Base-by-base conservation (phyloP, 2,329 filamentous ascomycete genomes). In the Pseudogymnoascus sp. region DNA sequence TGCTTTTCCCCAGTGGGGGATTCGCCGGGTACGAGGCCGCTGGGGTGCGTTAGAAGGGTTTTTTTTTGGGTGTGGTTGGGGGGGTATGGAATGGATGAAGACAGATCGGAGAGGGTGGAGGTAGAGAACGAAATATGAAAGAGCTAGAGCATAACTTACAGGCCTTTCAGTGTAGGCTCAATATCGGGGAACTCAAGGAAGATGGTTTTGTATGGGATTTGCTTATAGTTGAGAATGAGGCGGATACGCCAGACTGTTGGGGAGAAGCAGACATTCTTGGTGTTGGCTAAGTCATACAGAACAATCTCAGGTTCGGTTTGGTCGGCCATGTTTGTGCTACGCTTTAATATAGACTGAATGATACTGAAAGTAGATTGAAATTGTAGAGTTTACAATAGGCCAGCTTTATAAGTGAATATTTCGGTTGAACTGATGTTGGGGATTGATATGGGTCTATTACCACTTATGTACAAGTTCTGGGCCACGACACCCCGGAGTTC, bases 131-230 rank as follows among this genome's bases (percentile, higher is more conserved):
- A 66, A 65, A 34, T 51, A 21, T 7, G 54, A 36, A 61, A 59
- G 39, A 59, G 61, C 7, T 47, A 12, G 23, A 63, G 51, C 60
- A 62, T 62, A 60, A 71, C 74, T 71, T 59, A 78, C 76, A 77
- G 70, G 29, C 59, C 71, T 70, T 76, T 75, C n/a, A 78, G 67
- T 2, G 75, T 77, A 2, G 74, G 72, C 65, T 76, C 75, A 66
- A 79, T 78, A 57, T 79, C 76, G 1, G 73, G 75, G 62, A 78
- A 77, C 63, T 78, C 76, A 29, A 79, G 72, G 61, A 77, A 79
- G 62, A 77, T 60, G 6, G 76, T 78, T 42, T 60, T 71, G 67
- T 78, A 78, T 16, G 76, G 71, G 29, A 79, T 73, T 1, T 70
- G 59, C 68, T 78, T 78, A 62, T 77, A 78, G 66, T 78, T 78